These are phyloP conservation scores for Alternaria incomplexa DNA, from an alignment of 2,329 filamentous ascomycete genomes.

Conservation along the genomic window DNA sequence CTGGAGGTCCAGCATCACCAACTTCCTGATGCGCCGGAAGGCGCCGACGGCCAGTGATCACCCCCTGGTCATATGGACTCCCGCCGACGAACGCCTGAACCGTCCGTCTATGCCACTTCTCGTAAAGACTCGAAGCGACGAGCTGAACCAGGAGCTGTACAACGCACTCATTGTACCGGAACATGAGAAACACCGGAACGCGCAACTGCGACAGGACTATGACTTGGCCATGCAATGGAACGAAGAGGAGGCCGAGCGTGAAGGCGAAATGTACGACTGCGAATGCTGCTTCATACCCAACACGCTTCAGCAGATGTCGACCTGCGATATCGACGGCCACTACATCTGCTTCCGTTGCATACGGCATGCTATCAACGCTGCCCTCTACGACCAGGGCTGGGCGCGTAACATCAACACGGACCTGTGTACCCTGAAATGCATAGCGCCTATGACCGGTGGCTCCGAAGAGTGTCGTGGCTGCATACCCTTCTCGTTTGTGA, in stretches of 20 bases:
- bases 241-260: constrained; percentile 56
- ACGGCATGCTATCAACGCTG: constrained; percentile 80
- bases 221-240: constrained; percentile 54
- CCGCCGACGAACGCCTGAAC: constrained; percentile 60
- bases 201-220: constrained; percentile 50
- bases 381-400: constrained; percentile 93
- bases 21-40: constrained; percentile 72
- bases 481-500: constrained; percentile 72
- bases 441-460: constrained; percentile 70
- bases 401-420: constrained; percentile 75
- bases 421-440: constrained; percentile 77
- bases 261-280: constrained; percentile 67
- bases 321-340: constrained; percentile 73
- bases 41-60: constrained; percentile 59
- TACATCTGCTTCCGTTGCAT: constrained; percentile 84
- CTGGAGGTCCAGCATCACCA: constrained; percentile 77
- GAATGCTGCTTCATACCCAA: constrained; percentile 77
- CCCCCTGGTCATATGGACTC: constrained; percentile 68
- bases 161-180: constrained; percentile 52
- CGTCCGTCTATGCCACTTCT: constrained; percentile 66
- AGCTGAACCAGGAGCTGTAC: constrained; percentile 59
- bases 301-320: constrained; percentile 75
- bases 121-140: constrained; percentile 67
- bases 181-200: constrained; percentile 47
- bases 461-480: constrained; percentile 69